Conservation (phyloP, 2,329 filamentous ascomycete species). For the Didymella lethalis region DNA sequence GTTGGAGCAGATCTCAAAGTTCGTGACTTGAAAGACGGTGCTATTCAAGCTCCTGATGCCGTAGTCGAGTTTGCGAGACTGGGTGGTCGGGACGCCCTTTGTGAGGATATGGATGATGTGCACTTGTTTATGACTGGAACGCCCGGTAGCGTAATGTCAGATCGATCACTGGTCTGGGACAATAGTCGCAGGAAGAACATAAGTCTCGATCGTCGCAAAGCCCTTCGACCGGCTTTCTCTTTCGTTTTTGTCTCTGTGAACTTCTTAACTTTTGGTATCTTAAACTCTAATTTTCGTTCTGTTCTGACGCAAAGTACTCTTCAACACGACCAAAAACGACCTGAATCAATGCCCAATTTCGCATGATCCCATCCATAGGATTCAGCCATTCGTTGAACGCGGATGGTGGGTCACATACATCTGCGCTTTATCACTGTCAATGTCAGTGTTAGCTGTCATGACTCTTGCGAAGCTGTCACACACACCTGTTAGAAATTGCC, state of each 20-base stretch:
- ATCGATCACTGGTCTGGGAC: background rate
- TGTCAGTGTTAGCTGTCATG: background rate
- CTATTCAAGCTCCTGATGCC: background rate
- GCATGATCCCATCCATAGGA: background rate
- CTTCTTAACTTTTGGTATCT: background rate
- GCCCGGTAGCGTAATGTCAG: background rate
- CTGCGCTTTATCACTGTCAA: background rate
- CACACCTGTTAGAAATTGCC: background rate
- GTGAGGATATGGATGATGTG: background rate
- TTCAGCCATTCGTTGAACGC: background rate
- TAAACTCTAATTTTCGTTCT: background rate
- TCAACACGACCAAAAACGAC: background rate
- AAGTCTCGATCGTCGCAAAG: background rate
- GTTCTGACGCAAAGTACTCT: background rate
- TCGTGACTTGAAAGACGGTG: background rate
- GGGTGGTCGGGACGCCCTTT: background rate
- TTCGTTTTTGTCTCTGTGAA: background rate
- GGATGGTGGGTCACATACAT: background rate
- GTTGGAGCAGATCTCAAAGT: background rate
- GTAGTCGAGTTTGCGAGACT: background rate
- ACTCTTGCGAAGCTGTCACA: background rate
- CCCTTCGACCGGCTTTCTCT: background rate
- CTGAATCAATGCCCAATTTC: background rate
- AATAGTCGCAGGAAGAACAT: background rate
- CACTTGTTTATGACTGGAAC: background rate